These are phyloP conservation scores for Solanum ossicruentum DNA, from an alignment of 257 asterid species.

Conservation along the genomic window DNA sequence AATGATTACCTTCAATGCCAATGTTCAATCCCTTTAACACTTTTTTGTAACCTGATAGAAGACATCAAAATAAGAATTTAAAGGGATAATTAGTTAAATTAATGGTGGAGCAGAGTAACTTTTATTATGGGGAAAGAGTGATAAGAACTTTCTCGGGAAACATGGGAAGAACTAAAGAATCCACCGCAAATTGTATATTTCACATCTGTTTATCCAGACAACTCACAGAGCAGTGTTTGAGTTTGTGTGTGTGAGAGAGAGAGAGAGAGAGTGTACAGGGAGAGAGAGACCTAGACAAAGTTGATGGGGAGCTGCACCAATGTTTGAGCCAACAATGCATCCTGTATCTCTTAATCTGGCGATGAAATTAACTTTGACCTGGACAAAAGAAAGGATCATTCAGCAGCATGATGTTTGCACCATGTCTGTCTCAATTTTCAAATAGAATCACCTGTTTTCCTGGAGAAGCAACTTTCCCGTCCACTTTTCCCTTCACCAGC, in stretches of 20 bases:
- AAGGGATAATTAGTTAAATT: not conserved
- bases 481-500: conserved; percentile 29
- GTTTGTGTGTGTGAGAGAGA: no score
- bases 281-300: conserved; percentile 31
- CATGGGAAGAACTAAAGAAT: not conserved
- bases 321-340: conserved; percentile 21
- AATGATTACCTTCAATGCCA: conserved; percentile 46
- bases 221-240: not conserved
- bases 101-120: not conserved
- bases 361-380: conserved; percentile 45
- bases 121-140: not conserved
- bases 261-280: not conserved
- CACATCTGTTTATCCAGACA: not conserved
- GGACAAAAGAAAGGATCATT: not conserved
- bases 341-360: conserved; percentile 39
- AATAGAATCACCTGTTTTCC: conserved; percentile 39
- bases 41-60: conserved; percentile 30
- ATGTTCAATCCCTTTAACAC: conserved; percentile 39
- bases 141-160: not conserved
- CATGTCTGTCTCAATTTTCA: not conserved
- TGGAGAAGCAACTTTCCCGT: conserved; percentile 42
- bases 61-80: not conserved
- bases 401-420: not conserved
- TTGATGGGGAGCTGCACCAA: conserved; percentile 19
- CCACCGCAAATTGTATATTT: not conserved